Evolutionary conservation across 257 asterid genomes (phyloP).

Genomic region (Ajuga chamaepitys): DNA sequence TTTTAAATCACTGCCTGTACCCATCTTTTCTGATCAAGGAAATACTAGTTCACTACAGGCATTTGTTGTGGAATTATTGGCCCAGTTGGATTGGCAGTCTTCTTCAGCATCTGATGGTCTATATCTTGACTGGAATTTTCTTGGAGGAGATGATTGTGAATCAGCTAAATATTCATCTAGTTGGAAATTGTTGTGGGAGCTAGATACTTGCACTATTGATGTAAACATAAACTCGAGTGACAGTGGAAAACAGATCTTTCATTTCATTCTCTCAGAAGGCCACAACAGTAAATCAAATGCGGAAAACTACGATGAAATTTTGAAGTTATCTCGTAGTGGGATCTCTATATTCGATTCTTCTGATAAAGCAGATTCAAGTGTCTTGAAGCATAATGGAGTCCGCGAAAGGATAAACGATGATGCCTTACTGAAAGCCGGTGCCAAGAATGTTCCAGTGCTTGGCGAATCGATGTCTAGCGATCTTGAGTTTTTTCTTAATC

Average conservation of each 20-base stretch:
- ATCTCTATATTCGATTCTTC: slow-evolving; percentile 24
- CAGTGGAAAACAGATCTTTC: slow-evolving; percentile 31
- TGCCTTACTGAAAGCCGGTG: slow-evolving; percentile 21
- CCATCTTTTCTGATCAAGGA: slow-evolving; percentile 45
- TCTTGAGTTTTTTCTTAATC: slow-evolving; percentile 54
- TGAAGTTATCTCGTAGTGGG: slow-evolving; percentile 28
- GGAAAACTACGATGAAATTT: slow-evolving; percentile 36
- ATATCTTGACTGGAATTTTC: slow-evolving; percentile 84
- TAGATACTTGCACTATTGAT: slow-evolving; percentile 36
- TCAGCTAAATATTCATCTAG: slow-evolving; percentile 33
- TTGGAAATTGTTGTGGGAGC: slow-evolving; percentile 41
- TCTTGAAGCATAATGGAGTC: slow-evolving; percentile 26
- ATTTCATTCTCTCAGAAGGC: slow-evolving; percentile 60
- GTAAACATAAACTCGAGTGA: slow-evolving; percentile 32
- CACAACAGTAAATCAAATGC: slow-evolving; percentile 23
- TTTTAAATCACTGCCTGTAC: slow-evolving; percentile 79
- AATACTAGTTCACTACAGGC: slow-evolving; percentile 33
- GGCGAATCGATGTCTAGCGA: slow-evolving; percentile 60
- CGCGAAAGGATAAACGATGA: slow-evolving; percentile 25
- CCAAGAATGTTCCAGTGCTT: slow-evolving; percentile 33
- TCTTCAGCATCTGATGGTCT: slow-evolving; percentile 66
- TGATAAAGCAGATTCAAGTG: slow-evolving; percentile 29
- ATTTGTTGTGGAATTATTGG: slow-evolving; percentile 42
- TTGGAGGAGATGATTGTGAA: slow-evolving; percentile 49
- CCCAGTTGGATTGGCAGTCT: slow-evolving; percentile 51